Base-by-base conservation (phyloP, 1,139 yeast genomes). In the Debaryomyces singareniensis region DNA sequence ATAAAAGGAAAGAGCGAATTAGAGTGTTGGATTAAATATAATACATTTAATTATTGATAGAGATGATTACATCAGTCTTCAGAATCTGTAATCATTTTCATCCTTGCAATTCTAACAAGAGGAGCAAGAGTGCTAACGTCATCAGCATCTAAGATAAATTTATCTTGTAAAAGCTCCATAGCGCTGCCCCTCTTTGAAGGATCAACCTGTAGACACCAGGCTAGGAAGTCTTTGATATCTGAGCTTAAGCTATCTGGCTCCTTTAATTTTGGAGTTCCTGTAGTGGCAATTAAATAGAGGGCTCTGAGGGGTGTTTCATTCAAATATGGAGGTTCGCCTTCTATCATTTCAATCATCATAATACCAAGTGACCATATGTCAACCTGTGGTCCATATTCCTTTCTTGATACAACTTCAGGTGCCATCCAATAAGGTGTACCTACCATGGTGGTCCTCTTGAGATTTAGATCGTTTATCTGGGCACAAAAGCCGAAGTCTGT, bases 371-470 rank as follows among this genome's bases (percentile, higher is more conserved):
- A 85, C 98, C 98, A 91, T 30, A 93, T 81, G 57, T 91, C 98
- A 34, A 91, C 96, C 58, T 93, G 89, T 24, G 96, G 95, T 2
- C 96, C 98, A 53, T 91, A 91, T 46, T 87, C 96, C 51, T 89
- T 87, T 41, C 95, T 69, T 6, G 87, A 77, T 13, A 91, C 96
- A 34, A 91, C 96, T 57, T 91, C 98, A 2, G 98, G 98, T 0
- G 98, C 98, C 98, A 91, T 91, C 98, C 98, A 91, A 55, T 91
- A 91, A 4, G 98, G 98, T 0, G 98, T 91, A n/a, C 98, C 98
- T 13, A 91, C 98, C 95, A 91, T 85, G 3, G 98, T 91, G 5
- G 95, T 87, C 55, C 98, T 75, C 58, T 89, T 89, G 38, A 81
- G 61, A 36, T 84, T 81, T 30, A 75, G 67, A 48, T 89, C 97